Evolutionary conservation across 371 early-diverging fungal genomes (phyloP).

Genomic region (Syncephalastrum racemosum): DNA sequence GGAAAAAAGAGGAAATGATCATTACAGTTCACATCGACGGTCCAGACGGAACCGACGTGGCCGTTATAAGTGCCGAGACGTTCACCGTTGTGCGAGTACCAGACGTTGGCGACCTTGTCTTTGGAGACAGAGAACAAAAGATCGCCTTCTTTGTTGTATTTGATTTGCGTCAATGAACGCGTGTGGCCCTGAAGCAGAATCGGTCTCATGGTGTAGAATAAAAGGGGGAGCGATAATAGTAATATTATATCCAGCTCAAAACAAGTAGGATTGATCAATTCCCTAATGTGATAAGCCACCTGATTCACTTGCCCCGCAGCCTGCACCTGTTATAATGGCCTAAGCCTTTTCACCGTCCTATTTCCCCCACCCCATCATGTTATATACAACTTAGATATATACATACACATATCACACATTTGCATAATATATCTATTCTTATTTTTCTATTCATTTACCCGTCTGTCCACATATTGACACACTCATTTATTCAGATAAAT

Average conservation of each 20-base stretch:
- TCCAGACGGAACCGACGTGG: conserved; percentile 96
- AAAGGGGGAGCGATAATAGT: too few species aligned
- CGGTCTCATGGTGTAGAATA: conserved; percentile 65
- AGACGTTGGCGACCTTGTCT: conserved; percentile 92
- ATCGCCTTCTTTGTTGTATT: conserved; percentile 99
- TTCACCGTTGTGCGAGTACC: conserved; percentile 98
- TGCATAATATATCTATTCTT: conserved; percentile 1
- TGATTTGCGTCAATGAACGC: conserved; percentile 97
- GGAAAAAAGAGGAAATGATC: conserved; percentile 19
- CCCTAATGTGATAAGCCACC: too few species aligned
- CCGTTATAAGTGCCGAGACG: conserved; percentile 95
- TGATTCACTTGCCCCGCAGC: too few species aligned
- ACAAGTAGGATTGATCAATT: too few species aligned
- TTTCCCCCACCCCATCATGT: too few species aligned
- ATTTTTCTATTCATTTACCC: too few species aligned
- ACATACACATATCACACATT: background rate
- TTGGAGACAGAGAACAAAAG: conserved; percentile 96
- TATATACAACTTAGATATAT: too few species aligned
- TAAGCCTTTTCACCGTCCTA: too few species aligned
- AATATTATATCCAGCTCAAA: too few species aligned
- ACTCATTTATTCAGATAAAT: too few species aligned
- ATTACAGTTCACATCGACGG: conserved; percentile 89
- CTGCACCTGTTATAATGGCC: too few species aligned
- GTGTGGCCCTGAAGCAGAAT: conserved; percentile 96
- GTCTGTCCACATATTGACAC: too few species aligned